phyloP scores from a whole-genome alignment of 257 asterid genomes.

The Nicotiana obtusifolia region DNA sequence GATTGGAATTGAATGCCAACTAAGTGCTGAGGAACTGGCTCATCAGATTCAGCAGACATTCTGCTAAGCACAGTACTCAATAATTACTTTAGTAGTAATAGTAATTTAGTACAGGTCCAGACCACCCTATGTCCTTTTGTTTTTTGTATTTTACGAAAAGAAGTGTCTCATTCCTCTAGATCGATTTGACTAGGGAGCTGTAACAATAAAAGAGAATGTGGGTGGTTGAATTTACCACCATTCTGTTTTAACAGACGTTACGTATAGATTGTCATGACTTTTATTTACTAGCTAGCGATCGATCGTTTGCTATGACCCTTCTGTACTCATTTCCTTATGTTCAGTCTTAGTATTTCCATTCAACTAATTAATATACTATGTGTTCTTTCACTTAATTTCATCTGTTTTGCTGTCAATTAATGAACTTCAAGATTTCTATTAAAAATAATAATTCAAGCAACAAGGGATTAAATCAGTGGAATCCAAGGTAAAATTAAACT shows the following conservation, averaged over 20 bases:
- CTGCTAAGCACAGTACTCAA: slow-evolving; percentile 37
- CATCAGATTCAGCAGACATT: slow-evolving; percentile 85
- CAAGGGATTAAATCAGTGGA: not conserved
- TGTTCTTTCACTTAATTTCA: not conserved
- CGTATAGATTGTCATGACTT: slow-evolving; percentile 2
- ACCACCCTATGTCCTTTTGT: not conserved
- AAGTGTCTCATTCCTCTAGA: not conserved
- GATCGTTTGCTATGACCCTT: not conserved
- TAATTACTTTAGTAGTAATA: not conserved
- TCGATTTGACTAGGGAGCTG: slow-evolving; percentile 1
- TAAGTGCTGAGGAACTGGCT: slow-evolving; percentile 94
- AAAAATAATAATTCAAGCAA: not conserved
- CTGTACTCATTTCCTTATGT: not conserved
- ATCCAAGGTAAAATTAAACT: not conserved
- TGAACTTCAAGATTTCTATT: too few relatives aligned
- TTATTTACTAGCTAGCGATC: not conserved
- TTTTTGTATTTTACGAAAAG: not conserved
- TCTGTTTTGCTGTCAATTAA: not conserved
- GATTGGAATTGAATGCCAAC: slow-evolving; percentile 96
- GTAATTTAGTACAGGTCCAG: not conserved
- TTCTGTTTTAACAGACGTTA: not conserved
- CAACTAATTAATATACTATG: too few relatives aligned
- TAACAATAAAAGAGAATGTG: slow-evolving; percentile 5
- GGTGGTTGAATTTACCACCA: not conserved
- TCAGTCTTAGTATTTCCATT: not conserved